Percentiles rank a stretch among this genome's conserved stretches.
These are phyloP conservation scores for Davidsoniella virescens DNA, from an alignment of 2,329 filamentous ascomycete genomes.

Conservation along the genomic window DNA sequence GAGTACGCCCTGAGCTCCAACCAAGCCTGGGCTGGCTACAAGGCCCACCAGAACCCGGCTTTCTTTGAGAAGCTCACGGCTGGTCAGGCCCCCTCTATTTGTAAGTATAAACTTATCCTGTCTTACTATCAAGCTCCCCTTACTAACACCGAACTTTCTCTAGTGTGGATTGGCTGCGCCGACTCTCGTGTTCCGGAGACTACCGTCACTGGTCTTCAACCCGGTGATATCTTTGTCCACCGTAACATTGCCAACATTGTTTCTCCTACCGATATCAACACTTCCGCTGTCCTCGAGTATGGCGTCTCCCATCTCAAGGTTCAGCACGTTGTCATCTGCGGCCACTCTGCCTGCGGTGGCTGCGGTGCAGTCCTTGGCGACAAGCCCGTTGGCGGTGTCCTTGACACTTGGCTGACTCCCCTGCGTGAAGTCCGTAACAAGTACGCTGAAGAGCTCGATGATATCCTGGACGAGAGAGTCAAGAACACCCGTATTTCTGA, in stretches of 20 bases:
- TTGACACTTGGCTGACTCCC: constrained; percentile 39
- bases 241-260: constrained; percentile 83
- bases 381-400: constrained; percentile 32
- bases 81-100: constrained; percentile 49
- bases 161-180: constrained; percentile 74
- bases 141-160: background rate
- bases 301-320: constrained; percentile 58
- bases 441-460: constrained; percentile 38
- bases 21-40: constrained; percentile 52
- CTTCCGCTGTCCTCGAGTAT: constrained; percentile 61
- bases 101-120: constrained; percentile 23
- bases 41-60: constrained; percentile 46
- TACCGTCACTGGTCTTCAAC: constrained; percentile 59
- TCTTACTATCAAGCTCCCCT: background rate
- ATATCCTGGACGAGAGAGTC: constrained; percentile 35
- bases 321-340: constrained; percentile 54
- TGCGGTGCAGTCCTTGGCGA: constrained; percentile 40
- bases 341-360: constrained; percentile 53
- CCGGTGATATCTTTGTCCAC: constrained; percentile 77
- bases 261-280: constrained; percentile 57
- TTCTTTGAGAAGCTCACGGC: constrained; percentile 53
- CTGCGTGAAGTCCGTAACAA: constrained; percentile 28
- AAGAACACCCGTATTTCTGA: constrained; percentile 50
- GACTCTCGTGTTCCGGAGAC: constrained; percentile 77
- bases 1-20: constrained; percentile 50